These are phyloP conservation scores for Alnus glutinosa DNA, from an alignment of 306 rosid genomes.

Conservation along the genomic window DNA sequence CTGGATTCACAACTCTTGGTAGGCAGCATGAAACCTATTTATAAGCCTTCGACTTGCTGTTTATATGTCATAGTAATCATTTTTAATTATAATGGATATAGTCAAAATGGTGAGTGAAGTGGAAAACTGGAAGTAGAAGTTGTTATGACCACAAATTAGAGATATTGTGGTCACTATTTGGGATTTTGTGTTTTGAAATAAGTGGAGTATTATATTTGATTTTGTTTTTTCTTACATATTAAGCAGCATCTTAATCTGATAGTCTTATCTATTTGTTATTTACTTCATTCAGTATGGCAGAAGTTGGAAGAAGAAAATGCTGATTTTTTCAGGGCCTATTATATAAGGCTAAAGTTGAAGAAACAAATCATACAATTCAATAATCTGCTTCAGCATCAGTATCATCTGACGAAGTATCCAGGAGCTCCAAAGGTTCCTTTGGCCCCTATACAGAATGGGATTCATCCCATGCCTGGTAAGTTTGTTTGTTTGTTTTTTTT, in stretches of 20 bases:
- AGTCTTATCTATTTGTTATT: conserved; percentile 28
- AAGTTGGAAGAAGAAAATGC: conserved; percentile 99
- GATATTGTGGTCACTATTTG: conserved; percentile 1
- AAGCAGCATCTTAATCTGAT: conserved; percentile 12
- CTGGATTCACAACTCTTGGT: conserved; percentile 94
- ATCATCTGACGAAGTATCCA: conserved; percentile 72
- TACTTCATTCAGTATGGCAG: conserved; percentile 81
- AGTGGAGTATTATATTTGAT: not conserved
- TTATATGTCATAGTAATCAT: conserved; percentile 8
- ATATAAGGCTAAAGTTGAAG: conserved; percentile 87
- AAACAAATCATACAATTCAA: conserved; percentile 87
- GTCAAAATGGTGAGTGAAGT: not conserved
- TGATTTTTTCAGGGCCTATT: conserved; percentile 93
- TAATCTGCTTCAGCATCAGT: conserved; percentile 89
- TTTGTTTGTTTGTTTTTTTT: not conserved
- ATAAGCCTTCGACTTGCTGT: conserved; percentile 8
- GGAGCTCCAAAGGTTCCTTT: conserved; percentile 85
- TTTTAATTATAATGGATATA: not conserved
- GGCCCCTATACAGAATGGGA: conserved; percentile 96
- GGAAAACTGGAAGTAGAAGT: conserved; percentile 10
- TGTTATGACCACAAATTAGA: not conserved
- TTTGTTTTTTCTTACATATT: no score
- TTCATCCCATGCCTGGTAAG: conserved; percentile 94
- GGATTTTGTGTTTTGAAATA: not conserved
- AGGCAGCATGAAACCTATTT: conserved; percentile 36